phyloP scores from a whole-genome alignment of 768 basidiomycete species.

The Chalciporus piperatus region DNA sequence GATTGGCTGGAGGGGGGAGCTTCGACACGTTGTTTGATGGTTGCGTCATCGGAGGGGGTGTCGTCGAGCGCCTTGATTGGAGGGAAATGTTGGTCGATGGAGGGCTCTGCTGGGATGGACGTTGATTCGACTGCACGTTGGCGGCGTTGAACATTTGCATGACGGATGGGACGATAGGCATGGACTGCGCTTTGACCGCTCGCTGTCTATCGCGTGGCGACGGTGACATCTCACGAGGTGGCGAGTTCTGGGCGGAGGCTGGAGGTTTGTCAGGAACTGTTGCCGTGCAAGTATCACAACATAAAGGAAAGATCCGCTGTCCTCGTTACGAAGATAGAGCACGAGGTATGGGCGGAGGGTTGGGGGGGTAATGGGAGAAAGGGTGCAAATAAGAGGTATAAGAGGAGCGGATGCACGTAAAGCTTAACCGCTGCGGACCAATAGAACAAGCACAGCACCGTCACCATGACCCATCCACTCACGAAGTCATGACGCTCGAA shows the following conservation, averaged over 20 bases:
- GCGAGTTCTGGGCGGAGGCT: slow-evolving; percentile 29
- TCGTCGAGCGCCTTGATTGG: slow-evolving; percentile 31
- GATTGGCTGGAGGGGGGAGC: slow-evolving; percentile 27
- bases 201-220: slow-evolving; percentile 49
- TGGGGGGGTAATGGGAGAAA: not conserved
- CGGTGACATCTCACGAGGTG: slow-evolving; percentile 42
- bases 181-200: slow-evolving; percentile 54
- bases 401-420: slow-evolving; percentile 30
- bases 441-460: slow-evolving; percentile 13
- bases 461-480: slow-evolving; percentile 11
- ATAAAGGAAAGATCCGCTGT: slow-evolving; percentile 9
- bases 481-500: slow-evolving; percentile 8
- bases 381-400: slow-evolving; percentile 3
- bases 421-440: slow-evolving; percentile 28
- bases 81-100: slow-evolving; percentile 32
- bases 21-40: slow-evolving; percentile 33
- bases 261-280: slow-evolving; percentile 7
- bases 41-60: slow-evolving; percentile 33
- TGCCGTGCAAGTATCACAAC: slow-evolving; percentile 1
- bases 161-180: slow-evolving; percentile 59
- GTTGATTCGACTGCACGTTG: slow-evolving; percentile 38
- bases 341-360: not conserved
- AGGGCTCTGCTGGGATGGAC: slow-evolving; percentile 35
- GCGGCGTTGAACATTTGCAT: slow-evolving; percentile 47
- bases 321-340: slow-evolving; percentile 1